These are phyloP conservation scores for Suillus cothurnatus DNA, from an alignment of 768 basidiomycete species.

Conservation along the genomic window DNA sequence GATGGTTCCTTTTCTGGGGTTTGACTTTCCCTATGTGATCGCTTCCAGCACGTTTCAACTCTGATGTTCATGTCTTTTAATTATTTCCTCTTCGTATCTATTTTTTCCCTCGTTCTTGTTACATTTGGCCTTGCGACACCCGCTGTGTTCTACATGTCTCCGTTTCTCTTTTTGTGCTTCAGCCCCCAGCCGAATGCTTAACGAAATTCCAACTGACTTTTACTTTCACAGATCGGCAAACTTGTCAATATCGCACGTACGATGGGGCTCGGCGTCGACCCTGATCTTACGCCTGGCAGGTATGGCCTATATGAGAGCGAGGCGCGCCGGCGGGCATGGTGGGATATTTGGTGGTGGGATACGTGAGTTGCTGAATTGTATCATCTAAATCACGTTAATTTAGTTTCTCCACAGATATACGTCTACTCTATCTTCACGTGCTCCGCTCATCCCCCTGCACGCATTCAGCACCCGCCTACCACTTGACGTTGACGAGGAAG, in stretches of 20 bases:
- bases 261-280: slow-evolving; percentile 65
- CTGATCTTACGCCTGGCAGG: slow-evolving; percentile 50
- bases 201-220: background rate
- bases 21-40: background rate
- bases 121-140: background rate
- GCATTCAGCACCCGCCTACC: slow-evolving; percentile 61
- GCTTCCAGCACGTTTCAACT: background rate
- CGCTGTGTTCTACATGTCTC: too few relatives aligned
- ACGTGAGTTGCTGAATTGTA: slow-evolving; percentile 49
- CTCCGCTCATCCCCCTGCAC: slow-evolving; percentile 54
- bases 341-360: slow-evolving; percentile 80
- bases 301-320: slow-evolving; percentile 54
- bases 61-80: background rate
- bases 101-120: slow-evolving; percentile 15
- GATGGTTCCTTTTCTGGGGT: background rate
- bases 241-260: slow-evolving; percentile 65
- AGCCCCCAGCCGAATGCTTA: background rate
- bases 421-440: slow-evolving; percentile 1
- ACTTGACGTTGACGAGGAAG: slow-evolving; percentile 56
- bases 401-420: background rate
- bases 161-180: background rate
- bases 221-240: slow-evolving; percentile 57
- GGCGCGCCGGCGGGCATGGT: slow-evolving; percentile 65
- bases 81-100: background rate
- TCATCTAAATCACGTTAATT: background rate